These are phyloP conservation scores for Sporothrix sp. DNA, from an alignment of 2,329 filamentous ascomycete species.

Conservation along the genomic window DNA sequence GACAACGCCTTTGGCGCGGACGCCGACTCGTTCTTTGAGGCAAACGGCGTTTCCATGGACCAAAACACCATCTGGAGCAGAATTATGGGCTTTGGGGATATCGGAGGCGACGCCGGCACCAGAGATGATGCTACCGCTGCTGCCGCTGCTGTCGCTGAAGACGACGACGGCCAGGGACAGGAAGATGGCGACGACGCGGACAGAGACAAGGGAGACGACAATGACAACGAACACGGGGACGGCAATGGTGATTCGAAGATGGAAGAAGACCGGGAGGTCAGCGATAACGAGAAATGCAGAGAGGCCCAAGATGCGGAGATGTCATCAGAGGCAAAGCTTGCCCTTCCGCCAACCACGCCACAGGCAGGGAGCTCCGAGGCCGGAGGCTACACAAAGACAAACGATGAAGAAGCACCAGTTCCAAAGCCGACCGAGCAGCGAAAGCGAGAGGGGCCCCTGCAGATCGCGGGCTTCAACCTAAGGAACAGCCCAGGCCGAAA, in stretches of 20 bases:
- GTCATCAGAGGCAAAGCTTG: background rate
- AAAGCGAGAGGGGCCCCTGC: background rate
- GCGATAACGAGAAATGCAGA: too few species aligned
- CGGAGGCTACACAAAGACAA: too few species aligned
- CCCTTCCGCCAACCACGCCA: constrained; percentile 2
- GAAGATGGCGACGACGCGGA: background rate
- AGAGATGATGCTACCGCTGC: background rate
- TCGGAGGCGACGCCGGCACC: background rate
- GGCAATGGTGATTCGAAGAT: too few species aligned
- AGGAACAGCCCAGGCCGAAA: background rate
- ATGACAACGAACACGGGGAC: background rate
- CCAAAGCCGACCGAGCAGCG: background rate
- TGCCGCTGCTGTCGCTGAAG: background rate
- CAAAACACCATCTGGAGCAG: background rate
- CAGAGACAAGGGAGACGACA: background rate
- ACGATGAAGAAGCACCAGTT: too few species aligned
- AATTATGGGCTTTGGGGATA: background rate
- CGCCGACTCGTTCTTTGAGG: background rate
- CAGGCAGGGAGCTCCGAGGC: too few species aligned
- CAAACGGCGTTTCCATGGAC: background rate
- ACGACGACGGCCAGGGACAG: background rate
- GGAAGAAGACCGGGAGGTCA: too few species aligned
- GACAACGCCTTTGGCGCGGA: background rate
- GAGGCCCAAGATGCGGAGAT: background rate
- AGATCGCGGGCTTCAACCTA: background rate